These are phyloP conservation scores for Pseudocercospora cruenta DNA, from an alignment of 2,329 filamentous ascomycete genomes.

Conservation along the genomic window DNA sequence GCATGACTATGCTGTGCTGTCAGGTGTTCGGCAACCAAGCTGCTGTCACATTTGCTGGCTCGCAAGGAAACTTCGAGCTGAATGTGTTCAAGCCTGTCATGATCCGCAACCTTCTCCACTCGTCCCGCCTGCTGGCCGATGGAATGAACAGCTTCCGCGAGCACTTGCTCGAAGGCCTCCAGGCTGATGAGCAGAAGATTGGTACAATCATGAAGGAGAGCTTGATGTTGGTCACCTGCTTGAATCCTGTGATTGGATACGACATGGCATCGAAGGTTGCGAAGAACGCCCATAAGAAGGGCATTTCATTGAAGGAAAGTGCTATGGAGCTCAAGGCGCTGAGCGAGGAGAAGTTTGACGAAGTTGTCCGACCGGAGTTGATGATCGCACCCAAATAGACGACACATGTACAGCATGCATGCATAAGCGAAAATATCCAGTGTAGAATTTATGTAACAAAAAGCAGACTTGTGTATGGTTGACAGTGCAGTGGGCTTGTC, in stretches of 20 bases:
- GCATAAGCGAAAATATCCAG: not conserved
- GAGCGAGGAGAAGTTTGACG: slow-evolving; percentile 86
- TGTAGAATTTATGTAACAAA: not conserved
- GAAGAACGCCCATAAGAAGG: slow-evolving; percentile 99
- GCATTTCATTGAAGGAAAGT: slow-evolving; percentile 87
- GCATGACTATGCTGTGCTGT: slow-evolving; percentile 94
- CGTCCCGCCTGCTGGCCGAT: slow-evolving; percentile 82
- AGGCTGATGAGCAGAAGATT: slow-evolving; percentile 94
- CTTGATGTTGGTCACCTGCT: slow-evolving; percentile 96
- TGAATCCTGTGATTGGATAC: slow-evolving; percentile 96
- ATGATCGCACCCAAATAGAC: slow-evolving; percentile 78
- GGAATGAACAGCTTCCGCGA: slow-evolving; percentile 95
- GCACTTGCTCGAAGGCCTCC: slow-evolving; percentile 83
- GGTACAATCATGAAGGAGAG: slow-evolving; percentile 89
- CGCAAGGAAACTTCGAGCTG: slow-evolving; percentile 97
- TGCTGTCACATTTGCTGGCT: slow-evolving; percentile 88
- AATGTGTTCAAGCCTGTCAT: slow-evolving; percentile 99
- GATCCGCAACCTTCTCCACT: slow-evolving; percentile 94
- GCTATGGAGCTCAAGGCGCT: slow-evolving; percentile 91
- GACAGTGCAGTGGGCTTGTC: not conserved
- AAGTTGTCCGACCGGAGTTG: slow-evolving; percentile 85
- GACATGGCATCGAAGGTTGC: slow-evolving; percentile 97
- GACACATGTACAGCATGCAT: not conserved
- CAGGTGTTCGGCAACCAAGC: slow-evolving; percentile 99
- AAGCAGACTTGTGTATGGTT: not conserved